These are phyloP conservation scores for Cyberlindnera nakhonratchasimensis DNA, from an alignment of 805 yeast species.

Conservation along the genomic window DNA sequence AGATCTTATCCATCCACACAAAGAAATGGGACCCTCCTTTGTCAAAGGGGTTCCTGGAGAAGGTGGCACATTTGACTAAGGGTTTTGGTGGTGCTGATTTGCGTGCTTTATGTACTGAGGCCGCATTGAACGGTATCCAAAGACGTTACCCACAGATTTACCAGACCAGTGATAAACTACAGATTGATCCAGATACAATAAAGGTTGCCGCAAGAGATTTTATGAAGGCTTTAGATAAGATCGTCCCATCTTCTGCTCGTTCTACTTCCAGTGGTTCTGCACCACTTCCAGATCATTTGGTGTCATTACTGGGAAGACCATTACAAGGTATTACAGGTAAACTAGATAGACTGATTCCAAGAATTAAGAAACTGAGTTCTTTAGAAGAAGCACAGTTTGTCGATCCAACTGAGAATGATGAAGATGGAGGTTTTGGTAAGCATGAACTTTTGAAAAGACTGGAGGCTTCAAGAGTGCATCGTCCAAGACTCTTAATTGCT, in stretches of 20 bases:
- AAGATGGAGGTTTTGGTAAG: constrained; percentile 63
- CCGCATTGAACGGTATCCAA: constrained; percentile 89
- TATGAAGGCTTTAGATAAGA: constrained; percentile 77
- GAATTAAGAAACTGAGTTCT: constrained; percentile 46
- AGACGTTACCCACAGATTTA: constrained; percentile 93
- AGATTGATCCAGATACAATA: constrained; percentile 67
- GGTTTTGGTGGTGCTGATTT: constrained; percentile 99
- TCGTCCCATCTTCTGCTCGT: constrained; percentile 90
- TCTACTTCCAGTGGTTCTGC: constrained; percentile 69
- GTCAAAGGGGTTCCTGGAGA: constrained; percentile 50
- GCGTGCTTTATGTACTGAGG: constrained; percentile 91
- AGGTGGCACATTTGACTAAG: constrained; percentile 77
- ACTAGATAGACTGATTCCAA: constrained; percentile 61
- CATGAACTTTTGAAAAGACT: constrained; percentile 55
- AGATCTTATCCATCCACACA: constrained; percentile 82
- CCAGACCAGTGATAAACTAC: constrained; percentile 64
- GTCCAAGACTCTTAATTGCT: constrained; percentile 73
- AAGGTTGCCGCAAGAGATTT: constrained; percentile 80
- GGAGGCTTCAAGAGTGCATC: constrained; percentile 62
- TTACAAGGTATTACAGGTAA: constrained; percentile 43
- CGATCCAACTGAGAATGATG: constrained; percentile 52
- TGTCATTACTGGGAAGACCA: constrained; percentile 56
- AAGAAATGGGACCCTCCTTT: constrained; percentile 83
- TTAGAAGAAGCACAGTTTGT: constrained; percentile 68
- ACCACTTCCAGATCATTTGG: constrained; percentile 73